phyloP scores from a whole-genome alignment of 192 early-diverging fungal genomes.

The Linnemannia schmuckeri region DNA sequence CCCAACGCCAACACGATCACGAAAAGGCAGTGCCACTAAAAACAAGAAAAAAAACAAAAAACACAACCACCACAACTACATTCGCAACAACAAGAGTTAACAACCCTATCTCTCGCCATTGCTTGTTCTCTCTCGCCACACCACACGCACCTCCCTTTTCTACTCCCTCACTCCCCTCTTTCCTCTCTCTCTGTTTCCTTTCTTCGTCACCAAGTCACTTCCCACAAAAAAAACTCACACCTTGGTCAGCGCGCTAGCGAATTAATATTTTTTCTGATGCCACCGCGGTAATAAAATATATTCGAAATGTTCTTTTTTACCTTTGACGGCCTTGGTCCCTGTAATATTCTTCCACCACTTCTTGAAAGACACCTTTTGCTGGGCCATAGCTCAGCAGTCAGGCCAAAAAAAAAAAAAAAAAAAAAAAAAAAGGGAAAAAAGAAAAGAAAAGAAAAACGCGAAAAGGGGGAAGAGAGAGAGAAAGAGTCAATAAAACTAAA shows the following conservation, averaged over 20 bases:
- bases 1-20: background rate
- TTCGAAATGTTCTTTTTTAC: background rate
- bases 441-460: background rate
- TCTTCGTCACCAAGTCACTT: background rate
- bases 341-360: constrained; percentile 58
- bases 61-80: background rate
- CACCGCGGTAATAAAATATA: constrained; percentile 6
- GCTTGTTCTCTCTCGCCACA: background rate
- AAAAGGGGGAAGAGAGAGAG: background rate
- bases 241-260: background rate
- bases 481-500: background rate
- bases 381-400: constrained; percentile 38
- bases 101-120: background rate
- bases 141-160: background rate
- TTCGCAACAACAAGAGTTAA: too few species aligned
- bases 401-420: background rate
- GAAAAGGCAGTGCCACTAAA: background rate
- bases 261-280: background rate
- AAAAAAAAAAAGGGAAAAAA: background rate
- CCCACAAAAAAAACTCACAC: background rate
- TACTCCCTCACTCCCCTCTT: background rate
- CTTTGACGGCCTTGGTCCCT: constrained; percentile 46
- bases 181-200: background rate
- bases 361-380: constrained; percentile 53
- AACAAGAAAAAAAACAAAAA: background rate